Conservation (phyloP, 805 yeast species). For the Yarrowia keelungensis region DNA sequence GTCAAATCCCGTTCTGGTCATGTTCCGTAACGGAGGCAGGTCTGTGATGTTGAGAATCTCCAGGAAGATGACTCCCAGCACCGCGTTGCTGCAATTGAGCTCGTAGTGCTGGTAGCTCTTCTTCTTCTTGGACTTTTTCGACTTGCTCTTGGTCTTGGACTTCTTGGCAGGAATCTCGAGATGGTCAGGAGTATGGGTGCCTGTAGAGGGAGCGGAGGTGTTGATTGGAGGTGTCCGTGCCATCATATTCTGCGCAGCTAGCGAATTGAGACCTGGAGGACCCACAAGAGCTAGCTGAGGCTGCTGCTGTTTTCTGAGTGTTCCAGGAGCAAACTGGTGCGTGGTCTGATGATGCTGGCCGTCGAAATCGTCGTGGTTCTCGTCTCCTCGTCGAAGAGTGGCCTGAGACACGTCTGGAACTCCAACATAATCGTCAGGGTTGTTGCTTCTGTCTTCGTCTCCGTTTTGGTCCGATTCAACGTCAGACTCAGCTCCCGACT, state of each 20-base stretch:
- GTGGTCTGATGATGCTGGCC: not conserved
- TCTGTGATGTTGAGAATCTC: slow-evolving; percentile 77
- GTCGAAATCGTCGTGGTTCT: slow-evolving; percentile 6
- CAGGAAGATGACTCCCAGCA: slow-evolving; percentile 73
- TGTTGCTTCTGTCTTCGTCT: not conserved
- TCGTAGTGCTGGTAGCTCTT: slow-evolving; percentile 42
- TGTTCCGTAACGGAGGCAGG: slow-evolving; percentile 76
- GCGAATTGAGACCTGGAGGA: slow-evolving; percentile 6
- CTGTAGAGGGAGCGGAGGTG: not conserved
- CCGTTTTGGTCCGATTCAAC: slow-evolving; percentile 19
- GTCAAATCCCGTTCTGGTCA: slow-evolving; percentile 80
- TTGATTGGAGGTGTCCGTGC: slow-evolving; percentile 5
- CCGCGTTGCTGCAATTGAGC: slow-evolving; percentile 44
- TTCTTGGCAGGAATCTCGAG: slow-evolving; percentile 3
- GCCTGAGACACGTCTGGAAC: slow-evolving; percentile 26
- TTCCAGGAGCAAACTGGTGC: not conserved
- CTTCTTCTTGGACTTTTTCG: slow-evolving; percentile 28
- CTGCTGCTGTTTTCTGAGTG: not conserved
- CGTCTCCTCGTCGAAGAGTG: slow-evolving; percentile 15
- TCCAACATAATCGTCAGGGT: slow-evolving; percentile 27
- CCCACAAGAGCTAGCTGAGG: slow-evolving; percentile 7
- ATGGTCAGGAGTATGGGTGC: not conserved
- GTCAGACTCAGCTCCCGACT: slow-evolving; percentile 36
- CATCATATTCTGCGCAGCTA: slow-evolving; percentile 8
- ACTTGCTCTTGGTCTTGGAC: slow-evolving; percentile 1